Evolutionary conservation across 2,329 filamentous ascomycete species (phyloP).

Genomic region (Trichoderma aggressivum): DNA sequence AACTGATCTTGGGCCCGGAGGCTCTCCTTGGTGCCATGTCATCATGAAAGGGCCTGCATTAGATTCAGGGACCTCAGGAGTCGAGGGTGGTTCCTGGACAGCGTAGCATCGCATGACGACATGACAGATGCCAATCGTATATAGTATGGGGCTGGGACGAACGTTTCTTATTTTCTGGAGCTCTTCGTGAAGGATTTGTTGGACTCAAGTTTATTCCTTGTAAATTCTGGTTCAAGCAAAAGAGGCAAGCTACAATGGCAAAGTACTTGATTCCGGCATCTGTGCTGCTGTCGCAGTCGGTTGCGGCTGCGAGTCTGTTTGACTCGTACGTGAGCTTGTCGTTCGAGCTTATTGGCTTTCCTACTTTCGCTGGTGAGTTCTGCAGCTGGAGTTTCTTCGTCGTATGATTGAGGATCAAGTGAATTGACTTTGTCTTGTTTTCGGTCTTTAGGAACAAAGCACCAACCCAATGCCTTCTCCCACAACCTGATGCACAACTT

Average conservation of each 20-base stretch:
- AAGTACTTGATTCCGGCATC: slow-evolving; percentile 15
- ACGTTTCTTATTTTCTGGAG: background rate
- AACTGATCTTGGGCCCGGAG: background rate
- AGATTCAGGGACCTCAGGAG: slow-evolving; percentile 6
- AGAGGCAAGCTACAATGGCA: background rate
- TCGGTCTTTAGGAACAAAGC: slow-evolving; percentile 18
- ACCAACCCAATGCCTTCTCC: slow-evolving; percentile 21
- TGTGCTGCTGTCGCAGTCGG: slow-evolving; percentile 17
- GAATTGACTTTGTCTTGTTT: background rate
- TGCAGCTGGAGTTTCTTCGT: background rate
- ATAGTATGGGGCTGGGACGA: background rate
- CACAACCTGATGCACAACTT: slow-evolving; percentile 23
- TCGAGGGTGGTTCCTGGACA: background rate
- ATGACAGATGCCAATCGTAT: background rate
- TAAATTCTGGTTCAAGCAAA: background rate
- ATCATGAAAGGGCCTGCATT: background rate
- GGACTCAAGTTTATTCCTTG: background rate
- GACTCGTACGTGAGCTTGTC: slow-evolving; percentile 23
- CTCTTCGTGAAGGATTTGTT: background rate
- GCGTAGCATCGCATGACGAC: slow-evolving; percentile 9
- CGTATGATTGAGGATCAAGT: background rate
- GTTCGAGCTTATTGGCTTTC: slow-evolving; percentile 24
- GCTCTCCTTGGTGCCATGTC: background rate
- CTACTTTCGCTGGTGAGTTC: slow-evolving; percentile 22
- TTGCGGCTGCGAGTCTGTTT: slow-evolving; percentile 15